These are phyloP conservation scores for Henckelia pumila DNA, from an alignment of 257 asterid genomes.

Conservation along the genomic window DNA sequence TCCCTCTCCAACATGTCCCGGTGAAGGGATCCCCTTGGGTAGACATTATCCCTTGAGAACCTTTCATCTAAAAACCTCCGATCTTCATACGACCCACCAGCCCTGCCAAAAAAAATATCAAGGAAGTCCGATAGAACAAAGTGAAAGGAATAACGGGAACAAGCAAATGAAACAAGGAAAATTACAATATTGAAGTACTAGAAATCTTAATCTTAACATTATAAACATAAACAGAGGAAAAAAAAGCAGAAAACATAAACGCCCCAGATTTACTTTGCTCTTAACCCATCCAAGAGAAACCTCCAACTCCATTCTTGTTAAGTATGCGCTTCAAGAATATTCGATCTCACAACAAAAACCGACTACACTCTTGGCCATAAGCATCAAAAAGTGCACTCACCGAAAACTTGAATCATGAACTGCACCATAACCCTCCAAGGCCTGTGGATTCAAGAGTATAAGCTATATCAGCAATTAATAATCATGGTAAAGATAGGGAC, in stretches of 20 bases:
- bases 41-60: conserved; percentile 73
- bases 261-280: conserved; percentile 17
- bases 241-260: not conserved
- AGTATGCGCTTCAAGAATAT: conserved; percentile 21
- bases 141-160: conserved; percentile 29
- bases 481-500: conserved; percentile 86
- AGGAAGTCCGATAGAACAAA: conserved; percentile 34
- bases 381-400: conserved; percentile 69
- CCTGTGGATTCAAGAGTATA: conserved; percentile 99
- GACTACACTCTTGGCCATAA: conserved; percentile 31
- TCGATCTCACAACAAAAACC: conserved; percentile 24
- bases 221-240: conserved; percentile 5
- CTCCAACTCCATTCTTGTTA: conserved; percentile 4
- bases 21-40: conserved; percentile 69
- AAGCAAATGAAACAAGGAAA: conserved; percentile 7
- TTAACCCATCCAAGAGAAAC: conserved; percentile 20
- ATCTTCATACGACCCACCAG: conserved; percentile 80
- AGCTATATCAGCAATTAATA: conserved; percentile 92
- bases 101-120: conserved; percentile 65
- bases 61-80: conserved; percentile 93
- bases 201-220: not conserved
- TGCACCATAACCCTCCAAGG: conserved; percentile 92
- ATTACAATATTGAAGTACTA: not conserved
- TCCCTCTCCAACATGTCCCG: conserved; percentile 81
- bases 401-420: conserved; percentile 76